phyloP scores from a whole-genome alignment of 768 basidiomycete species.

The Suillus hirtellus region DNA sequence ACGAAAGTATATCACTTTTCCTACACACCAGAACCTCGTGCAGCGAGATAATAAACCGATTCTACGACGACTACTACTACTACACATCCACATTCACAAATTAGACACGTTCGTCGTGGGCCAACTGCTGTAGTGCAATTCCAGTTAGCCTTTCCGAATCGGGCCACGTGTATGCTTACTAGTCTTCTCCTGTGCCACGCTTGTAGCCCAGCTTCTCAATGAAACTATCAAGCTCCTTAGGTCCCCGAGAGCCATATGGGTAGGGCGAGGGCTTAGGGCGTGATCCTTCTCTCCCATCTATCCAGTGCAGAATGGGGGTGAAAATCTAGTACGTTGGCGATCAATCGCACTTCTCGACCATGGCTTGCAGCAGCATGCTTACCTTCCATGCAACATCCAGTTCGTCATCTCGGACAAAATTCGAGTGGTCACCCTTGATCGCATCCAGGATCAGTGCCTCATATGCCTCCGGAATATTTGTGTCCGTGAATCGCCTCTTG shows the following conservation, averaged over 20 bases:
- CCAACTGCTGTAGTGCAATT: slow-evolving; percentile 24
- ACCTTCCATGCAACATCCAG: slow-evolving; percentile 98
- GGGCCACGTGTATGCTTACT: slow-evolving; percentile 56
- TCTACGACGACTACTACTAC: neutral
- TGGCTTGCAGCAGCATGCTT: slow-evolving; percentile 22
- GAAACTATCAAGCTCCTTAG: slow-evolving; percentile 77
- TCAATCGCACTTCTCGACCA: neutral
- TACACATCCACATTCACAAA: slow-evolving; percentile 17
- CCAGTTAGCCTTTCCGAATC: neutral
- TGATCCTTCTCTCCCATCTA: slow-evolving; percentile 72
- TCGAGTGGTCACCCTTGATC: slow-evolving; percentile 97
- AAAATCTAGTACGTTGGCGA: slow-evolving; percentile 63
- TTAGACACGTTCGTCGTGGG: slow-evolving; percentile 27
- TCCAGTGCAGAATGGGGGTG: slow-evolving; percentile 95
- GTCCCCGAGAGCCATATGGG: slow-evolving; percentile 95
- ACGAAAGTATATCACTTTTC: slow-evolving; percentile 12
- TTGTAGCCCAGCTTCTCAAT: slow-evolving; percentile 76
- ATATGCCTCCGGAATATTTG: slow-evolving; percentile 95
- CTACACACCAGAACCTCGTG: slow-evolving; percentile 6
- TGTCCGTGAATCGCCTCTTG: slow-evolving; percentile 89
- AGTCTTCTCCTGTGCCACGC: slow-evolving; percentile 55
- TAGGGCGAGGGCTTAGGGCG: slow-evolving; percentile 76
- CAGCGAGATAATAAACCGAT: neutral
- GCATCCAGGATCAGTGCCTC: slow-evolving; percentile 95
- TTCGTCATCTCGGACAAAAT: slow-evolving; percentile 98